Evolutionary conservation across 2,329 filamentous ascomycete species (phyloP), one percentile per base, ranked within the genome.

Genomic region (Xylariomycetidae sp.): DNA sequence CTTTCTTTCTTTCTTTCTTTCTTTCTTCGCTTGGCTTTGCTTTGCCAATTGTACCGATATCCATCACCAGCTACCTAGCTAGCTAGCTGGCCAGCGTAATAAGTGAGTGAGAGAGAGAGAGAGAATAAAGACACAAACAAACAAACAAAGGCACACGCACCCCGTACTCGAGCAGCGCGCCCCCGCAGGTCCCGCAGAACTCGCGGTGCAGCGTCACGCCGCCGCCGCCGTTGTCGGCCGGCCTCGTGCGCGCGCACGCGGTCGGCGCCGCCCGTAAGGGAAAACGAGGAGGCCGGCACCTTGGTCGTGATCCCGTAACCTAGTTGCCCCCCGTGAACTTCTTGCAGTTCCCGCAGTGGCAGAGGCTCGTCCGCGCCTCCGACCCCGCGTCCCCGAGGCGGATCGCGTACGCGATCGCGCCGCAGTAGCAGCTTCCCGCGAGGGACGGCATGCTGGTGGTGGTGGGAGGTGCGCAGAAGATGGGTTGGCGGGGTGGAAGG

Each of bases 331-430:
- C 68, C 30, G 69, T 71, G 20, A 68, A 69, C 59, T 68, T 69
- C 59, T 70, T 74, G 56, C 70, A 74, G 45, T 65, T 70, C 13
- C 49, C 43, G 45, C 70, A 74, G 48, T 75, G 69, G 42, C 70
- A 75, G 12, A 75, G 45, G 8, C 61, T 68, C 1, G 69, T 72
- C 15, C 68, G 55, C 3, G 69, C 70, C 16, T 73, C 60, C 6
- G 43, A 27, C 6, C 65, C 61, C 5, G 59, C 56, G 6, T 64
- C 63, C 3, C 49, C 41, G 1, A 75, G 57, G 0, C 54, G 50
- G 29, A 74, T 54, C 12, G 58, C 53, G 39, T 73, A 75, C 19
- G 57, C 54, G 35, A 74, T 57, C 7, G 56, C 56, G 35, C 58
- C 54, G 47, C 72, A 74, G 48, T 63, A 67, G 52, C 70, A 75